Evolutionary conservation across 2,329 filamentous ascomycete genomes (phyloP).

Genomic region (Bimuria novae-zelandiae): DNA sequence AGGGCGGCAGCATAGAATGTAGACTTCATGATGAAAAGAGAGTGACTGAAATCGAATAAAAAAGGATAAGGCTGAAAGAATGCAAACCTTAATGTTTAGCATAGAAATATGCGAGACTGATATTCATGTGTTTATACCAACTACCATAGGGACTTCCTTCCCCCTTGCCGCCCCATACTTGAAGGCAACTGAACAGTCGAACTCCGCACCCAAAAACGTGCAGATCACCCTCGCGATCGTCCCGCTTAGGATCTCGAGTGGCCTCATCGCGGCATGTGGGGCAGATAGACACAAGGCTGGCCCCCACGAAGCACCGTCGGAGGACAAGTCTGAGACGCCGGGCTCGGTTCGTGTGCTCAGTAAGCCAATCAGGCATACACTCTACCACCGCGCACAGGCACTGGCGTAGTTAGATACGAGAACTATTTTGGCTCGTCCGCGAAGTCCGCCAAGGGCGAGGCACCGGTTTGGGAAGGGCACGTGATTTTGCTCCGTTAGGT

Average conservation of each 20-base stretch:
- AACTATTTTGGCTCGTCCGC: neutral
- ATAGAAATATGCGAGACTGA: too few relatives aligned
- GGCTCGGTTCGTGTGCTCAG: neutral
- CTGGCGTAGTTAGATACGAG: neutral
- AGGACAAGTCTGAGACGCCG: conserved; percentile 15
- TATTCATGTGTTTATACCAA: too few relatives aligned
- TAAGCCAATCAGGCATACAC: neutral
- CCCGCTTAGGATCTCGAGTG: neutral
- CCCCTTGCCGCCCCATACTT: neutral
- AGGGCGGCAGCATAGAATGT: conserved; percentile 10
- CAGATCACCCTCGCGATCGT: neutral
- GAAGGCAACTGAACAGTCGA: too few relatives aligned
- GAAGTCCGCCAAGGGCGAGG: conserved; percentile 1
- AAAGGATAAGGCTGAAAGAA: neutral
- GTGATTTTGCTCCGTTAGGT: neutral
- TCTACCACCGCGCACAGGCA: neutral
- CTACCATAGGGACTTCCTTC: neutral
- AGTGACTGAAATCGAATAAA: neutral
- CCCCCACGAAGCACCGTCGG: conserved; percentile 4
- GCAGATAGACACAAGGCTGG: neutral
- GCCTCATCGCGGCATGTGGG: neutral
- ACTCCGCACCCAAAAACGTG: too few relatives aligned
- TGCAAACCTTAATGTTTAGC: too few relatives aligned
- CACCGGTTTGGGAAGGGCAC: neutral
- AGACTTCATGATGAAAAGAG: conserved; percentile 15